Percentiles rank a stretch among this genome's conserved stretches.
Conservation (phyloP, 768 basidiomycete genomes). For the Boletus bicolor region DNA sequence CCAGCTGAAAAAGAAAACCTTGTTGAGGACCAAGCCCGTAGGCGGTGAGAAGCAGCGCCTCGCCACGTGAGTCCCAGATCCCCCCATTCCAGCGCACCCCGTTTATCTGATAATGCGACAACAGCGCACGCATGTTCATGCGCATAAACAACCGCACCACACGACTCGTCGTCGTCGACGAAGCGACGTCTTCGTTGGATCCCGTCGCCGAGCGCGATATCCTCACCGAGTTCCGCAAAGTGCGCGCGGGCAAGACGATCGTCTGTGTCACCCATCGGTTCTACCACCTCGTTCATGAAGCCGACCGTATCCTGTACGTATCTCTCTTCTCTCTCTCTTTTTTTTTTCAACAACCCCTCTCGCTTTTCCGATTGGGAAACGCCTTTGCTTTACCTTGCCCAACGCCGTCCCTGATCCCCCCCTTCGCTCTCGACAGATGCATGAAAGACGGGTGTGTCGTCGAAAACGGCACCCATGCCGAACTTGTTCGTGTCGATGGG, state of each 20-base stretch:
- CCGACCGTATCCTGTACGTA: conserved; percentile 49
- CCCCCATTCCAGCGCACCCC: background rate
- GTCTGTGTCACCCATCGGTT: conserved; percentile 58
- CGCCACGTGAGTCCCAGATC: conserved; percentile 39
- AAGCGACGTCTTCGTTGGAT: conserved; percentile 57
- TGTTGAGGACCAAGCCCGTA: background rate
- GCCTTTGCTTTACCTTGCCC: too few relatives aligned
- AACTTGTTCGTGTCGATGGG: conserved; percentile 23
- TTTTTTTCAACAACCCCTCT: too few relatives aligned
- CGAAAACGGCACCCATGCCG: conserved; percentile 30
- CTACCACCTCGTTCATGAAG: conserved; percentile 45
- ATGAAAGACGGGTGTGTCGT: conserved; percentile 32
- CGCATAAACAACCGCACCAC: conserved; percentile 32
- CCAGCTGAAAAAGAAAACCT: conserved; percentile 1
- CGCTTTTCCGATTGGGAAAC: background rate
- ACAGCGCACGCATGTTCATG: conserved; percentile 48
- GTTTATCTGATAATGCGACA: background rate
- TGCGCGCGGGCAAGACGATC: conserved; percentile 47
- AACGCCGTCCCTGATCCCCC: background rate
- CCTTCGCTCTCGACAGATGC: conserved; percentile 17
- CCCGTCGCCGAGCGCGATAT: conserved; percentile 51
- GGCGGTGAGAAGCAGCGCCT: conserved; percentile 50
- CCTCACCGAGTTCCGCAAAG: conserved; percentile 37
- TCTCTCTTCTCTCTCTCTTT: too few relatives aligned
- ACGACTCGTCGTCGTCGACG: conserved; percentile 53